Evolutionary conservation across 139 green algal species (phyloP), one percentile per base, ranked within the genome.

Genomic region (Micromonas pusilla): DNA sequence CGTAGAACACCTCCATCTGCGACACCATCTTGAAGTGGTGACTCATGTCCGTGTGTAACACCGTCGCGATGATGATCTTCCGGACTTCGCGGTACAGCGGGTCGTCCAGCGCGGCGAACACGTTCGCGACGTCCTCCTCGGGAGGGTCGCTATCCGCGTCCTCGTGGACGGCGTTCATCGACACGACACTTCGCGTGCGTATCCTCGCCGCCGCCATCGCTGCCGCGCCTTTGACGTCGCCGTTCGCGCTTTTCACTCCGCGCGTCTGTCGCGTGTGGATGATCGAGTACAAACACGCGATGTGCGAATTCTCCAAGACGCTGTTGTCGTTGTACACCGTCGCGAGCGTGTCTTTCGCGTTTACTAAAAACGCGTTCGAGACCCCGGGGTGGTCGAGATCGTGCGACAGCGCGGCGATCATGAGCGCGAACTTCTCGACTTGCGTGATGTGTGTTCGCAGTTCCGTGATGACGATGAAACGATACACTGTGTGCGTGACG

Each of bases 11-110:
- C 28, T 91, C 83, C 33, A 85, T 28, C 79, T 86, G 80, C 6
- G 87, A 89, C n/a, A 91, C 80, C 81, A 90, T 88, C 31, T 79
- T 76, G 82, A 92, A 92, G 79, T 92, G 88, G 66, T 89, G 75
- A 16, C 77, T 70, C 88, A 92, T 92, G 78, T 92, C 88, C 16
- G 88, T 92, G 73, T 90, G 84, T 39, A 92, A 75, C 34, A 92
- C 83, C 52, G 75, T 73, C 26, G 76, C 77, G 72, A 91, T 91
- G 33, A 91, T 77, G 2, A 85, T 72, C 57, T 82, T 84, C 3
- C 88, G 72, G 34, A 85, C 76, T 2, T 89, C 83, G 62, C 75
- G 76, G 83, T 83, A 90, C 53, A 60, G 75, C 23, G 36, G 28
- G 3, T 84, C 25, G 60, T 88, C 84, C 52, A 89, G 72, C 20